Evolutionary conservation across 306 rosid genomes (phyloP), one percentile per base, ranked within the genome.

Genomic region (Rosa persica): DNA sequence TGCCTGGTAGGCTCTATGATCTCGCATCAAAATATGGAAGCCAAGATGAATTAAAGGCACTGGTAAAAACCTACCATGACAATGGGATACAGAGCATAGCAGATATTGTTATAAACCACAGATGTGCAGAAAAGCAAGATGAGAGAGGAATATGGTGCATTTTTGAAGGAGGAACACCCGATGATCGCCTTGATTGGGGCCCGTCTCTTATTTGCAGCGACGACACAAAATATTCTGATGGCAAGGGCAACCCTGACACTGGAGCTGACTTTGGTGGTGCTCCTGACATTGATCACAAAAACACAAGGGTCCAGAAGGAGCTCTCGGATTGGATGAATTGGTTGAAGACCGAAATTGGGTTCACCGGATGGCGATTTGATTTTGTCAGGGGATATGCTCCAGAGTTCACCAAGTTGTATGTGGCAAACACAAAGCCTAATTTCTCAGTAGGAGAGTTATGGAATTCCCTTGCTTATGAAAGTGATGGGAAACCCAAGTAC

Each of bases 1-100:
- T 90, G 84, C 94, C 97, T 0, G 97, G 98, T 79, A 92, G 94
- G 83, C 89, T 92, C 36, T 94, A 94, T 61, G 97, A 94, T 87
- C 91, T 94, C 8, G 84, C 94, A 73, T 93, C 98, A 65, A 87
- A 74, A 49, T 94, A 84, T 40, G 96, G 96, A 49, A 40, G 87
- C 27, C 82, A 85, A 72, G 80, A 85, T 16, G 97, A 90, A 49
- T 72, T 94, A 16, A 88, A 87, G 93, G 83, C 91, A 4, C 74
- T 92, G 20, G 85, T 94, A 51, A 76, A 75, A 0, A 84, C 88
- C 39, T 83, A 90, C 74, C 81, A 78, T 20, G 75, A 51, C 0
- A 88, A 80, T 9, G 90, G 93, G 23, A 92, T 92, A 38, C 89
- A 90, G 49, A 70, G 79, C 64, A 0, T 94, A 0, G 98, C 97